Evolutionary conservation across 768 basidiomycete species (phyloP).

Genomic region (Xerocomus brunneocitrinus): DNA sequence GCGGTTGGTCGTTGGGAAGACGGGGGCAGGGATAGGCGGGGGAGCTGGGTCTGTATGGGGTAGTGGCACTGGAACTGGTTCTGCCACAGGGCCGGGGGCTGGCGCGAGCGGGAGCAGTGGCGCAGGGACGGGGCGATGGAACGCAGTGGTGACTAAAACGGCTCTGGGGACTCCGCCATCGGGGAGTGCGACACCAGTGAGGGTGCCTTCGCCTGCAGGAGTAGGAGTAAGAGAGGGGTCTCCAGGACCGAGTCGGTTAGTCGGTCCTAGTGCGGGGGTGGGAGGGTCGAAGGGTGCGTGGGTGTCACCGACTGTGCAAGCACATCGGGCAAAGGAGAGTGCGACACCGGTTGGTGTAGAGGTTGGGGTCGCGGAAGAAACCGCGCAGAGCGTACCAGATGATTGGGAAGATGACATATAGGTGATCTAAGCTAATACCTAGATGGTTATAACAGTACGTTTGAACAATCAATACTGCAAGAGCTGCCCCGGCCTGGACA

Average conservation of each 20-base stretch:
- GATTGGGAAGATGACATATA: constrained; percentile 55
- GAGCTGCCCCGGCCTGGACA: too few relatives aligned
- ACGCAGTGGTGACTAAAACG: constrained; percentile 11
- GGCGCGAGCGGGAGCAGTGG: background rate
- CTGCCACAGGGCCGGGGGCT: background rate
- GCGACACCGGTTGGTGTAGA: background rate
- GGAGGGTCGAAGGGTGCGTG: constrained; percentile 12
- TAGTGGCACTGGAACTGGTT: background rate
- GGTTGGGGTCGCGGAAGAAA: background rate
- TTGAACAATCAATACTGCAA: too few relatives aligned
- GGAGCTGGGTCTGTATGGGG: constrained; percentile 5
- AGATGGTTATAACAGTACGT: background rate
- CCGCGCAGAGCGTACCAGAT: constrained; percentile 39
- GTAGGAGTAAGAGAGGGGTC: constrained; percentile 2
- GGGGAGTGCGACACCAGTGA: constrained; percentile 9
- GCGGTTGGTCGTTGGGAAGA: constrained; percentile 55
- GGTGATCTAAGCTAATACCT: background rate
- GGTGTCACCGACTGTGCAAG: constrained; percentile 18
- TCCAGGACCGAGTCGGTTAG: constrained; percentile 4
- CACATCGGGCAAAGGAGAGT: constrained; percentile 10
- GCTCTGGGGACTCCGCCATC: constrained; percentile 2
- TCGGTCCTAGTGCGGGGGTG: background rate
- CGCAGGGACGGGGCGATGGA: constrained; percentile 12
- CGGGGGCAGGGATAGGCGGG: constrained; percentile 10
- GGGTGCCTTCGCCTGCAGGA: constrained; percentile 18